Conservation (phyloP, 768 basidiomycete genomes). For the Aureoboletus auriporus region DNA sequence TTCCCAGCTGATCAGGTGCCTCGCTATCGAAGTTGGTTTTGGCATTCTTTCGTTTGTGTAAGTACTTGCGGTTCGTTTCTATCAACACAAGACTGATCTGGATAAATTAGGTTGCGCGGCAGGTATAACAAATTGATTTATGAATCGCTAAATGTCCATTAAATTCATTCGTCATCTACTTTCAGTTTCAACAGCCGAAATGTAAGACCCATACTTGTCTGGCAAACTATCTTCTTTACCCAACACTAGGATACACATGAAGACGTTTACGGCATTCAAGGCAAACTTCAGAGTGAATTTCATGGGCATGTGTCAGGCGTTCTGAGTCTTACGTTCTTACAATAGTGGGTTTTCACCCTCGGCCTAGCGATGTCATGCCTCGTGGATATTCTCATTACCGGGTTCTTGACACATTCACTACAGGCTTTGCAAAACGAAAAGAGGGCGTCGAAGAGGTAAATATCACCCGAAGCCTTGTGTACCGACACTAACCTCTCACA, state of each 20-base stretch:
- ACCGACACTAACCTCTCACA: conserved; percentile 9
- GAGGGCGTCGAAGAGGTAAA: conserved; percentile 37
- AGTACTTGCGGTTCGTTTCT: conserved; percentile 2
- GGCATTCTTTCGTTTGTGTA: conserved; percentile 30
- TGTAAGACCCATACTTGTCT: conserved; percentile 15
- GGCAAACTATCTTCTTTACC: not conserved
- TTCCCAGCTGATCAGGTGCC: not conserved
- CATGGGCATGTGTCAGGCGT: not conserved
- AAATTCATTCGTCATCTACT: conserved; percentile 11
- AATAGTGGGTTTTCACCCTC: conserved; percentile 48
- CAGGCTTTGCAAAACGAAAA: conserved; percentile 36
- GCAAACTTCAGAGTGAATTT: conserved; percentile 18
- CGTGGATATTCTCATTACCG: conserved; percentile 48
- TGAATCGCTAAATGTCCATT: conserved; percentile 8
- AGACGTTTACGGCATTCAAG: conserved; percentile 23
- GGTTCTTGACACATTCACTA: conserved; percentile 41
- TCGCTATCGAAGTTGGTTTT: conserved; percentile 21
- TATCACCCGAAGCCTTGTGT: not conserved
- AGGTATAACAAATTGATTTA: conserved; percentile 13
- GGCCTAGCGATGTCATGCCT: conserved; percentile 47
- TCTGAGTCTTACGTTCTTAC: not conserved
- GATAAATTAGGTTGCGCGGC: conserved; percentile 32
- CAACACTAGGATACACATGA: conserved; percentile 21
- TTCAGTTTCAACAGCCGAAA: conserved; percentile 28
- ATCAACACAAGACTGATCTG: not conserved